Conservation (phyloP, 2,329 filamentous ascomycete genomes). For the Neonectria ditissima region DNA sequence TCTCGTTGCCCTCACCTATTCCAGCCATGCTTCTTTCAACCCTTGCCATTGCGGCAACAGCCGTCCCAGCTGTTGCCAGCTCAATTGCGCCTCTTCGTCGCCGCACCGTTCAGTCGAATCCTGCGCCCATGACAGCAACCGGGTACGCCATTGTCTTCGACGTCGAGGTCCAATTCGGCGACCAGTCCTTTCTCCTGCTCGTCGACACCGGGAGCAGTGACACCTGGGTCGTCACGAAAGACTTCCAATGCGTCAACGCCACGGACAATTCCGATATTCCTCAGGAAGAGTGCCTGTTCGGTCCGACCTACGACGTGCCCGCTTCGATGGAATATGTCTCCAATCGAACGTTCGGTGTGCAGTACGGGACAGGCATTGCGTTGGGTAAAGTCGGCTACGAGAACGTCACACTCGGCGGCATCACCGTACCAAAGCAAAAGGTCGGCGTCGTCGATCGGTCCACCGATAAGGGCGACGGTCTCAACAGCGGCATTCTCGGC, state of each 20-base stretch:
- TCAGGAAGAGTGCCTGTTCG: slow-evolving; percentile 25
- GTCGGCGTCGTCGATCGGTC: slow-evolving; percentile 39
- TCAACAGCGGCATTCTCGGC: slow-evolving; percentile 39
- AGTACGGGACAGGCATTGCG: slow-evolving; percentile 37
- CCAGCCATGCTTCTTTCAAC: neutral
- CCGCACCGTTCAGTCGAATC: slow-evolving; percentile 10
- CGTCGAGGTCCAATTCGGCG: slow-evolving; percentile 27
- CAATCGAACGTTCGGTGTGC: slow-evolving; percentile 46
- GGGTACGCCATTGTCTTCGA: slow-evolving; percentile 37
- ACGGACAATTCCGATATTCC: slow-evolving; percentile 18
- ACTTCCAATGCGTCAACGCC: slow-evolving; percentile 29
- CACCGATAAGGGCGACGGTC: slow-evolving; percentile 32
- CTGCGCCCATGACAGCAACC: slow-evolving; percentile 19
- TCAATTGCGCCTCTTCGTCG: slow-evolving; percentile 25
- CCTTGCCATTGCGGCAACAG: neutral
- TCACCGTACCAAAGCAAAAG: slow-evolving; percentile 33
- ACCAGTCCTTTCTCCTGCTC: slow-evolving; percentile 33
- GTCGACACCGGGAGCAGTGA: slow-evolving; percentile 37
- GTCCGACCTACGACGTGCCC: slow-evolving; percentile 26
- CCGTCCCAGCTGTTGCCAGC: neutral
- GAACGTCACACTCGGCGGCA: slow-evolving; percentile 36
- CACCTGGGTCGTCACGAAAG: slow-evolving; percentile 28
- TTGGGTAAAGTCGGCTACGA: slow-evolving; percentile 32
- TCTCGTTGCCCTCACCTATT: too few species aligned
- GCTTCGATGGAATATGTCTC: slow-evolving; percentile 15